phyloP scores from a whole-genome alignment of 202 grass and related monocot species.

The Zizania palustris region DNA sequence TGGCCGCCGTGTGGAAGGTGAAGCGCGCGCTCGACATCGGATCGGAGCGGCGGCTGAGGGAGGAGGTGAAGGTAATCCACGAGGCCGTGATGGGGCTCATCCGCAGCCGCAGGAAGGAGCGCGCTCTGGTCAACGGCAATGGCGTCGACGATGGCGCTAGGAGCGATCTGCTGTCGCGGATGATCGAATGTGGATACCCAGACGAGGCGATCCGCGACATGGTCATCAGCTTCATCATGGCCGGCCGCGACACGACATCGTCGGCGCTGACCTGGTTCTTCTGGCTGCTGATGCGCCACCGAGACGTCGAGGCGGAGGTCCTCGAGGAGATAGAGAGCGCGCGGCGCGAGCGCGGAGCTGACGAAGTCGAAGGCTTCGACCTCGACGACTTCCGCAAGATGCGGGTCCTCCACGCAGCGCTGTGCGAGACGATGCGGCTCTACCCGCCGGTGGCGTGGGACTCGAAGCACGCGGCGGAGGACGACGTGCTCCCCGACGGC shows the following conservation, averaged over 20 bases:
- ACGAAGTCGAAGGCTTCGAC: constrained; percentile 39
- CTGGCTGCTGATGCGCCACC: constrained; percentile 76
- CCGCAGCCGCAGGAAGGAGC: constrained; percentile 45
- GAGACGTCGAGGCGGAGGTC: constrained; percentile 52
- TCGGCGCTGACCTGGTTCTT: constrained; percentile 96
- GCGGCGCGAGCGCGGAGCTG: not conserved
- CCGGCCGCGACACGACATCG: constrained; percentile 81
- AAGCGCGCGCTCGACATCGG: constrained; percentile 64
- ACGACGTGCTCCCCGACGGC: constrained; percentile 83
- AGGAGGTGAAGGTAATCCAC: constrained; percentile 65
- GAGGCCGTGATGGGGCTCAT: constrained; percentile 71
- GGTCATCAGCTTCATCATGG: constrained; percentile 96
- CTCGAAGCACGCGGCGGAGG: constrained; percentile 69
- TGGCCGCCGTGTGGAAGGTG: constrained; percentile 70
- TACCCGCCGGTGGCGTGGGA: constrained; percentile 93
- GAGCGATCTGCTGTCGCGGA: constrained; percentile 79
- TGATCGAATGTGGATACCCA: constrained; percentile 65
- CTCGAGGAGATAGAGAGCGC: constrained; percentile 35
- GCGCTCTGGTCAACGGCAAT: constrained; percentile 29
- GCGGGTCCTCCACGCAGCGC: constrained; percentile 75
- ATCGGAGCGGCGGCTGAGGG: constrained; percentile 56
- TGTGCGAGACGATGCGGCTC: constrained; percentile 87
- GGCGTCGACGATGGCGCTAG: not conserved
- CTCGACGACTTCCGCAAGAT: constrained; percentile 51
- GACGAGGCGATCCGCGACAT: constrained; percentile 87